Evolutionary conservation across 768 basidiomycete species (phyloP).

Genomic region (Lyophyllum decastes): DNA sequence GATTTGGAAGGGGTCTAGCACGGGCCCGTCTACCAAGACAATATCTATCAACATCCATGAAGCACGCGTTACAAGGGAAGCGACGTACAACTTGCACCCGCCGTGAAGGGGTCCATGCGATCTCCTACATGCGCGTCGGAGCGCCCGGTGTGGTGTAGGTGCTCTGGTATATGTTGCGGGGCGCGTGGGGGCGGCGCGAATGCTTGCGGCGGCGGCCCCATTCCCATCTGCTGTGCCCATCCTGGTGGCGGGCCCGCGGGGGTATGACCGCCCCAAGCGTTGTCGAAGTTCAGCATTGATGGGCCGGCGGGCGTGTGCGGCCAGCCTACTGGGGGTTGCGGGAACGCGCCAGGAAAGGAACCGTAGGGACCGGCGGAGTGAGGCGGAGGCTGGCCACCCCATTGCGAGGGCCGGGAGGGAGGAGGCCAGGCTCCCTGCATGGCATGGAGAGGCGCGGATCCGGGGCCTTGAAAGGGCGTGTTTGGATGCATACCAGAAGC

Average conservation of each 20-base stretch:
- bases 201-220: background rate
- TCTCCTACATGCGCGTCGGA: constrained; percentile 13
- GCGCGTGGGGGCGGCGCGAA: background rate
- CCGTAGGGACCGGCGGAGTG: constrained; percentile 1
- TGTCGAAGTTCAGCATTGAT: constrained; percentile 5
- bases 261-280: background rate
- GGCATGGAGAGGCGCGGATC: background rate
- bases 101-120: constrained; percentile 17
- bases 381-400: background rate
- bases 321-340: background rate
- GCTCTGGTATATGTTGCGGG: background rate
- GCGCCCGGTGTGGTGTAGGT: background rate
- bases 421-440: background rate
- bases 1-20: constrained; percentile 61
- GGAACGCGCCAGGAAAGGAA: background rate
- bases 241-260: constrained; percentile 3
- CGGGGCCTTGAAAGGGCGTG: constrained; percentile 1
- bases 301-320: background rate
- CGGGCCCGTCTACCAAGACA: constrained; percentile 58
- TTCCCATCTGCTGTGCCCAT: constrained; percentile 4
- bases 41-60: background rate
- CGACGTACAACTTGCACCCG: constrained; percentile 22
- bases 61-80: background rate
- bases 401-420: background rate
- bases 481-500: background rate